Evolutionary conservation across 2,329 filamentous ascomycete genomes (phyloP).

Genomic region (Fusarium bulbicola): DNA sequence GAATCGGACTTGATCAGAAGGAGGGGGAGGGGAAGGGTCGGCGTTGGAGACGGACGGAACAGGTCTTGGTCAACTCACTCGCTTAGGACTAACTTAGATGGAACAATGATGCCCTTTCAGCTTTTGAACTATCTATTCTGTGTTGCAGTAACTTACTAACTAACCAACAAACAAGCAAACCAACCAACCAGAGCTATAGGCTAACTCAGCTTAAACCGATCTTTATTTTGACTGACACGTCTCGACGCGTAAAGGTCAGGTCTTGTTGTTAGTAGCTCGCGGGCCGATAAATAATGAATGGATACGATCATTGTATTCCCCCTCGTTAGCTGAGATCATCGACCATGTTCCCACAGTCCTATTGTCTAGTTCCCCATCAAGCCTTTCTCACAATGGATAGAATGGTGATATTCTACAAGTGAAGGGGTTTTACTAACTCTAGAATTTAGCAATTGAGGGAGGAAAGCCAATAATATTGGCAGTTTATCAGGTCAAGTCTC

Average conservation of each 20-base stretch:
- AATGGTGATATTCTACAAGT: constrained; percentile 7
- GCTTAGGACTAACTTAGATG: constrained; percentile 34
- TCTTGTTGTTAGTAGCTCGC: constrained; percentile 9
- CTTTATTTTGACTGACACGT: constrained; percentile 23
- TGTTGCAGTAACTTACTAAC: neutral
- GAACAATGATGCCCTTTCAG: constrained; percentile 36
- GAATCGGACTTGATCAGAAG: constrained; percentile 5
- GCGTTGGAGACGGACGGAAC: constrained; percentile 44
- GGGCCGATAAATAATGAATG: constrained; percentile 25
- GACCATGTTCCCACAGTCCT: constrained; percentile 20
- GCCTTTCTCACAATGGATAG: constrained; percentile 9
- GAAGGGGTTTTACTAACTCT: constrained; percentile 1
- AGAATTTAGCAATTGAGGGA: constrained; percentile 20
- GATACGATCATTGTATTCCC: constrained; percentile 15
- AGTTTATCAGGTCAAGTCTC: constrained; percentile 28
- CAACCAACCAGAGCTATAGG: neutral
- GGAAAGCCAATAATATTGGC: constrained; percentile 34
- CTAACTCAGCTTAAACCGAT: neutral
- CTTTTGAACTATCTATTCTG: constrained; percentile 1
- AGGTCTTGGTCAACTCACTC: constrained; percentile 43
- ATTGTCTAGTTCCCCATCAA: constrained; percentile 14
- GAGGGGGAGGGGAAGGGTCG: constrained; percentile 29
- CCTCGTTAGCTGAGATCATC: constrained; percentile 4
- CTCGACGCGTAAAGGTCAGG: constrained; percentile 9
- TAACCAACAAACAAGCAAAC: neutral